Base-by-base conservation (phyloP, 257 asterid genomes). In the Solanum clarkiae region DNA sequence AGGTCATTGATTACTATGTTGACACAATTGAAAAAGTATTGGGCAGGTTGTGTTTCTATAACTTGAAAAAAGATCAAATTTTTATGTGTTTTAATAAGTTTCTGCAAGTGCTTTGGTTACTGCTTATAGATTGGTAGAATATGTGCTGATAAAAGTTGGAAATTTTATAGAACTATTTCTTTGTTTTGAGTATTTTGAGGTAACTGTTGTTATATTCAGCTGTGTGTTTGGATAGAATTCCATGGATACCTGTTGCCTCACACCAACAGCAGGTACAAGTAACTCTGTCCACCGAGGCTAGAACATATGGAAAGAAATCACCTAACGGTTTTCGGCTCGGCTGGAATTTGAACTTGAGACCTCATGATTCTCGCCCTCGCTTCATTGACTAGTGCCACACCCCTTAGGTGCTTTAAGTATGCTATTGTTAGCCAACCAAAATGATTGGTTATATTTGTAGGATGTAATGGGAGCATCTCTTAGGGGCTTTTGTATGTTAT, bases 1-100 rank as follows among this genome's bases (percentile, higher is more conserved):
- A 90, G 62, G 90, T 93, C 49, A 92, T 94, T 65, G 94, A 94
- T 89, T 94, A 92, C 90, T 96, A 92, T 85, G 98, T 93, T 47
- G 84, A 85, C 60, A 93, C 91, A 40, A 93, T 96, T 44, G 85
- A 91, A 91, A 88, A 84, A 60, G 95, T 95, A 82, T 80, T 95
- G 85, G 92, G 91, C 90, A 90, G 98, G 99, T 96, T 57, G 17
- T 45, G 32, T 69, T 36, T 36, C 51, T 1, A 0, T 36, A 36
- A 36, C 51, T 36, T 68, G 22, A 40, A 69, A 44, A 32, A 69
- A 20, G 2, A 6, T 11, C 56, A 65, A 72, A 53, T 10, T 5
- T 44, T 66, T 47, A 1, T 60, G 36, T 8, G 40, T 59, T 59
- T 22, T 65, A 36, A 7, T 36, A 16, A 80, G 36, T 69, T 17